Conservation (phyloP, 371 early-diverging fungal genomes). For the Zancudomyces culisetae region DNA sequence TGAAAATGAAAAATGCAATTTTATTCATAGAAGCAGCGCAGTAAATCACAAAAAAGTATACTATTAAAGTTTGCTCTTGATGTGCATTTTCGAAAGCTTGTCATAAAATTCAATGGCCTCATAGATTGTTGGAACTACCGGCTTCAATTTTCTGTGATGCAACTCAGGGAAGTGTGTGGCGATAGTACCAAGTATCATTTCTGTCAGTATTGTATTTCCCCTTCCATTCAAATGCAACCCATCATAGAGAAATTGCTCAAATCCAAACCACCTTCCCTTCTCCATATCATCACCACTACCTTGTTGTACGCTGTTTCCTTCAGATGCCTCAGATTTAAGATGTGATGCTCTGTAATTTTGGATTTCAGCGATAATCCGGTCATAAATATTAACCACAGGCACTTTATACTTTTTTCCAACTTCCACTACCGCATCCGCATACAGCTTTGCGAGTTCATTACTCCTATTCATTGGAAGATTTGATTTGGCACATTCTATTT, state of each 20-base stretch:
- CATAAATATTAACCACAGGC: conserved; percentile 37
- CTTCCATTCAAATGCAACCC: conserved; percentile 14
- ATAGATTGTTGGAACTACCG: not conserved
- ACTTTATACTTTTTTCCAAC: conserved; percentile 28
- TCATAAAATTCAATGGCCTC: not conserved
- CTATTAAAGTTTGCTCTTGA: too few species aligned
- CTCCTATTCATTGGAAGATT: conserved; percentile 26
- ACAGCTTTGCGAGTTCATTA: conserved; percentile 24
- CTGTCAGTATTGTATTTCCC: conserved; percentile 14
- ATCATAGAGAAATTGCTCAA: conserved; percentile 8
- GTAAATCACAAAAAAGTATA: too few species aligned
- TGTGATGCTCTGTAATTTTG: not conserved
- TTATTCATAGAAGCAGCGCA: too few species aligned
- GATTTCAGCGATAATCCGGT: conserved; percentile 11
- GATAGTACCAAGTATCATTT: conserved; percentile 6
- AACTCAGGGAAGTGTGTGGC: conserved; percentile 7
- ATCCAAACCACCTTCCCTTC: conserved; percentile 3
- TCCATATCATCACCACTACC: not conserved
- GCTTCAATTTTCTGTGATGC: conserved; percentile 5
- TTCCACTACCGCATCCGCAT: conserved; percentile 34
- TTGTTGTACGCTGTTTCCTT: not conserved
- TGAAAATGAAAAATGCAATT: too few species aligned
- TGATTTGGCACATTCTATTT: not conserved
- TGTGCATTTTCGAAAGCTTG: too few species aligned
- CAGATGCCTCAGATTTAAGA: too few species aligned